phyloP scores from a whole-genome alignment of 768 basidiomycete species.

The Amanita polypyramis region DNA sequence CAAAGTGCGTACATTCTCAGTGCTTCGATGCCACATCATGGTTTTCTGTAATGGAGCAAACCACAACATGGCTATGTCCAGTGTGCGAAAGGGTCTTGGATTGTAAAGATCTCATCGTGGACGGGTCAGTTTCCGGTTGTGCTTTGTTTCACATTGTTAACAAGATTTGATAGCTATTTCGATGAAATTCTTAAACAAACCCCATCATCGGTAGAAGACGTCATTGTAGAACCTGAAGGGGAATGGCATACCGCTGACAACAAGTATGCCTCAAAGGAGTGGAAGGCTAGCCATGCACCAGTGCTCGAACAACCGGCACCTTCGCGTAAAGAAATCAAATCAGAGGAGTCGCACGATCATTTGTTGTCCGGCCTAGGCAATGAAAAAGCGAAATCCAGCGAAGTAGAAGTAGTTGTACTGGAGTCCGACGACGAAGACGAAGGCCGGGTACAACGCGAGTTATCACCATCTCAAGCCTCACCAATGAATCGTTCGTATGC shows the following conservation, averaged over 20 bases:
- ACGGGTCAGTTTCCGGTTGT: conserved; percentile 52
- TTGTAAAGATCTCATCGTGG: conserved; percentile 77
- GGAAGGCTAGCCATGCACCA: conserved; percentile 50
- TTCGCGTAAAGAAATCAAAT: conserved; percentile 22
- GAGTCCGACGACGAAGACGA: conserved; percentile 78
- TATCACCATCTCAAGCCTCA: conserved; percentile 56
- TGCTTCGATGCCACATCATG: conserved; percentile 95
- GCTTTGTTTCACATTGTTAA: conserved; percentile 1
- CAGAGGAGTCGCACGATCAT: conserved; percentile 12
- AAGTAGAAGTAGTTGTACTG: conserved; percentile 51
- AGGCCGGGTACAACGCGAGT: conserved; percentile 62
- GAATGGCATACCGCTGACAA: conserved; percentile 93
- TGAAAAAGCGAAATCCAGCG: conserved; percentile 34
- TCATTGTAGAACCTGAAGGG: conserved; percentile 88
- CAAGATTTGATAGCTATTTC: conserved; percentile 59
- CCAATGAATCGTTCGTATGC: conserved; percentile 26
- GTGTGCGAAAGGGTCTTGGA: conserved; percentile 78
- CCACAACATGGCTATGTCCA: conserved; percentile 93
- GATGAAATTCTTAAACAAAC: conserved; percentile 73
- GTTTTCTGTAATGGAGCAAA: conserved; percentile 93
- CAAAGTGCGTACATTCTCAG: conserved; percentile 79
- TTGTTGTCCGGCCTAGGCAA: conserved; percentile 17
- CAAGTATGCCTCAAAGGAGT: conserved; percentile 65
- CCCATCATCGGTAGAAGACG: conserved; percentile 78
- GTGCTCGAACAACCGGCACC: conserved; percentile 16